phyloP scores from a whole-genome alignment of 371 early-diverging fungal genomes.

The Mucor ambiguus region DNA sequence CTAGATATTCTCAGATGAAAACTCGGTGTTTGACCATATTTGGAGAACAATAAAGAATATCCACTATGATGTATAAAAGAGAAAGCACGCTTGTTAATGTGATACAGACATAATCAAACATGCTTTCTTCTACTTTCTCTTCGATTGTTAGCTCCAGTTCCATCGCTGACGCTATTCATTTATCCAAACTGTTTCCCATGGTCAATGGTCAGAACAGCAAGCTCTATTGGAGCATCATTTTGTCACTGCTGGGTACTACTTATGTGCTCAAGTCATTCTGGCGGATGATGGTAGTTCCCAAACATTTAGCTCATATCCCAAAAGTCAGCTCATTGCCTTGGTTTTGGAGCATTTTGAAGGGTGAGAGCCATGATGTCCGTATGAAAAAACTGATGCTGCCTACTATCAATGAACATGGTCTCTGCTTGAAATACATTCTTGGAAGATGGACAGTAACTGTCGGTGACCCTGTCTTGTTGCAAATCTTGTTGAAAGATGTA shows the following conservation, averaged over 20 bases:
- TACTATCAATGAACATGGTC: slow-evolving; percentile 27
- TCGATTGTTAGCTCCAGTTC: neutral
- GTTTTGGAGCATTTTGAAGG: slow-evolving; percentile 25
- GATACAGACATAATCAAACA: neutral
- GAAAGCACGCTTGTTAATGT: neutral
- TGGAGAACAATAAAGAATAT: slow-evolving; percentile 7
- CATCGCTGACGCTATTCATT: neutral
- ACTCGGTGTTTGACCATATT: slow-evolving; percentile 16
- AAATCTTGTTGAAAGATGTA: slow-evolving; percentile 25
- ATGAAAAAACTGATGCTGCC: slow-evolving; percentile 22
- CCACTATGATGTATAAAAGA: neutral
- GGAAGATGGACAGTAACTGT: slow-evolving; percentile 31
- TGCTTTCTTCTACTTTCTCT: neutral
- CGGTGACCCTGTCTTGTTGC: slow-evolving; percentile 29
- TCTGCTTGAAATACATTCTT: slow-evolving; percentile 32
- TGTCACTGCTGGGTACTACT: neutral
- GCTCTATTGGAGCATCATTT: neutral
- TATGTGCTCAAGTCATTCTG: slow-evolving; percentile 6
- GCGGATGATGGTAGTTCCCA: slow-evolving; percentile 18
- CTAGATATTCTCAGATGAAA: neutral
- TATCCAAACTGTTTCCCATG: neutral
- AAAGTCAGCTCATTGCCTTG: slow-evolving; percentile 24
- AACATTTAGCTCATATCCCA: slow-evolving; percentile 26
- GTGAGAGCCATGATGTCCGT: slow-evolving; percentile 28
- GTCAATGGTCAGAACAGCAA: neutral